Conservation (phyloP, 129 eudicot species). For the Calendula officinalis region DNA sequence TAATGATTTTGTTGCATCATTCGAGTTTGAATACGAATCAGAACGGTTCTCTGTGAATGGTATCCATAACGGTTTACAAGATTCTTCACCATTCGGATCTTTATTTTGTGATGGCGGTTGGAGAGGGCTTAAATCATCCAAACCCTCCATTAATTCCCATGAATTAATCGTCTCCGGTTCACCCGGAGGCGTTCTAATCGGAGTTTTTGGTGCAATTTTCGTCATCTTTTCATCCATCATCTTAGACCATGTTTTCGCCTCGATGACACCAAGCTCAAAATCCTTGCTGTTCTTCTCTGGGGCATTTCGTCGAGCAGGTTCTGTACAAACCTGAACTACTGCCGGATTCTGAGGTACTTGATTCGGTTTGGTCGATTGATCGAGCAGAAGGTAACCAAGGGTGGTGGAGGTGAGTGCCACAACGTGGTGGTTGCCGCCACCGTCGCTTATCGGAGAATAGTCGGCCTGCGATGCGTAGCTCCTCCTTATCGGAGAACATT, state of each 20-base stretch:
- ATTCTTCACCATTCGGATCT: not conserved
- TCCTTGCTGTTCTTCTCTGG: conserved; percentile 17
- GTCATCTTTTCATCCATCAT: conserved; percentile 60
- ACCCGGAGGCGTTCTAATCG: conserved; percentile 61
- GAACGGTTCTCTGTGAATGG: conserved; percentile 30
- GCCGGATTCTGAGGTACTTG: not conserved
- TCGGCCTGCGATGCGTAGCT: conserved; percentile 62
- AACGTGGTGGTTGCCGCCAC: conserved; percentile 33
- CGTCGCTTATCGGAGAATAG: conserved; percentile 43
- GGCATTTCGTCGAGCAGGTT: conserved; percentile 12
- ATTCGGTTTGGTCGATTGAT: conserved; percentile 1
- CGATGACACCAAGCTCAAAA: conserved; percentile 47
- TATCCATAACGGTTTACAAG: conserved; percentile 27
- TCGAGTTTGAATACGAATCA: conserved; percentile 30
- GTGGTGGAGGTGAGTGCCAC: conserved; percentile 77
- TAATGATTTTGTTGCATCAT: conserved; percentile 11
- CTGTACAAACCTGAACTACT: not conserved
- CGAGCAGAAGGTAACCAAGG: conserved; percentile 42
- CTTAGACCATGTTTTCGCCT: conserved; percentile 74
- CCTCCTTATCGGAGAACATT: conserved; percentile 51
- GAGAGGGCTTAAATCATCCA: conserved; percentile 78
- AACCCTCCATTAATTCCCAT: conserved; percentile 94
- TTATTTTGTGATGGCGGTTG: conserved; percentile 36
- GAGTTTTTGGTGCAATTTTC: conserved; percentile 50
- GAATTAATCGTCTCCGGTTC: conserved; percentile 86